Evolutionary conservation across 1,284 basidiomycete genomes (phyloP), one percentile per base, ranked within the genome.

Genomic region (Ganoderma lingzhi): DNA sequence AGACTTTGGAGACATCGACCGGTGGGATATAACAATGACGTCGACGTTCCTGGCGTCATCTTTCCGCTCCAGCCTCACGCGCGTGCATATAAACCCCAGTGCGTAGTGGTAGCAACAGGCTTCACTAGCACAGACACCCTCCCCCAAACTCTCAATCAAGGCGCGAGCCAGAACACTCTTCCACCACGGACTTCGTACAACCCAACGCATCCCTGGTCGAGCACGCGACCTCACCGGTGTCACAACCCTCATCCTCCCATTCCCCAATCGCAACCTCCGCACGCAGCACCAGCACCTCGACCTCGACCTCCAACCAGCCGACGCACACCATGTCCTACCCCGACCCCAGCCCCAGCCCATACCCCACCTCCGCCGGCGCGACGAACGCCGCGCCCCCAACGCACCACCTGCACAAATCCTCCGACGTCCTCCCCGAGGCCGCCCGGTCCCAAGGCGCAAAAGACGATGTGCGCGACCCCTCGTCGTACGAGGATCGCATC

Each of bases 401-500:
- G 44, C 77, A 79, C 73, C 78, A 77, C 74, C 67, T 75, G 55
- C 79, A 80, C 73, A 63, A 68, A 35, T 71, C 73, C 51, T 76
- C 76, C 37, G 78, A 80, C 62, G 61, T 68, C 55, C 76, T 80
- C 53, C 78, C 77, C 17, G 75, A 76, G 6, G 73, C 70, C 30
- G 71, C 60, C 15, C 15, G 15, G 62, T 10, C 35, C n/a, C 23
- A 23, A 23, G 48, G 9, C 23, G 9, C 48, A 12, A 23, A 23
- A 2, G 10, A 28, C n/a, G 44, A 45, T 19, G 45, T n/a, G 45
- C n/a, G 69, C 75, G 15, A 62, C 66, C n/a, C 51, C 73, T 2
- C 17, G 44, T 45, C 44, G 44, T 45, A 23, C 23, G 23, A 23
- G 23, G 23, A 23, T 1, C 23, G 23, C 23, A 23, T 23, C 23